Evolutionary conservation across 352 stramenopile genomes (phyloP).

Genomic region (Phytophthora macrochlamydospora): DNA sequence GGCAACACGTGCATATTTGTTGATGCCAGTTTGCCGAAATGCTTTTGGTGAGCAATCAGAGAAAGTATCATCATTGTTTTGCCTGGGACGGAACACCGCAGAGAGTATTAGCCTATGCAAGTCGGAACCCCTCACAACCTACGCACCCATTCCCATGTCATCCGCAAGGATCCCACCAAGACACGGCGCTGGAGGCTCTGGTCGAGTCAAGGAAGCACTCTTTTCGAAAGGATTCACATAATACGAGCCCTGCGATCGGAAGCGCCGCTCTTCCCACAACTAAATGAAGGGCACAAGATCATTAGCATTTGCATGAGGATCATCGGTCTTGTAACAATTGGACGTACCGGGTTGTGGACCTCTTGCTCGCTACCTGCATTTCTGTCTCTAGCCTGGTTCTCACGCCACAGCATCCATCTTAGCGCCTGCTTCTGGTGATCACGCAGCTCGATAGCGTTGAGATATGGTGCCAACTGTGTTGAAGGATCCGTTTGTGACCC

Average conservation of each 20-base stretch:
- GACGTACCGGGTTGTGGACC: conserved; percentile 54
- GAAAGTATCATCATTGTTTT: conserved; percentile 88
- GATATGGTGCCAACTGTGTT: conserved; percentile 45
- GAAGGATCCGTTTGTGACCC: conserved; percentile 27
- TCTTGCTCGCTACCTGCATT: conserved; percentile 26
- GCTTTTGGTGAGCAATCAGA: conserved; percentile 64
- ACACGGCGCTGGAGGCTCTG: conserved; percentile 59
- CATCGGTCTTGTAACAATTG: not conserved
- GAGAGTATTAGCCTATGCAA: too few species aligned
- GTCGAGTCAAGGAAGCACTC: conserved; percentile 63
- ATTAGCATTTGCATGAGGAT: conserved; percentile 9
- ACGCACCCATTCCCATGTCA: conserved; percentile 91
- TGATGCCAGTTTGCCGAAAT: conserved; percentile 26
- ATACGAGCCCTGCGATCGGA: conserved; percentile 54
- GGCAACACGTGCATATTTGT: conserved; percentile 4
- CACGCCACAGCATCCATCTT: conserved; percentile 88
- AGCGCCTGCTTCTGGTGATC: conserved; percentile 86
- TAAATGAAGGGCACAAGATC: conserved; percentile 16
- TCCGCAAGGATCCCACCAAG: conserved; percentile 89
- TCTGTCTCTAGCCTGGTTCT: conserved; percentile 43
- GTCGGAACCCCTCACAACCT: too few species aligned
- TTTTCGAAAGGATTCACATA: conserved; percentile 88
- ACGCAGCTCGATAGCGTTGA: conserved; percentile 72
- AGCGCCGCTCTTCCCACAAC: conserved; percentile 77
- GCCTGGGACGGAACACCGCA: conserved; percentile 17